These are phyloP conservation scores for Microdochium nivale DNA, from an alignment of 2,329 filamentous ascomycete genomes.

Conservation along the genomic window DNA sequence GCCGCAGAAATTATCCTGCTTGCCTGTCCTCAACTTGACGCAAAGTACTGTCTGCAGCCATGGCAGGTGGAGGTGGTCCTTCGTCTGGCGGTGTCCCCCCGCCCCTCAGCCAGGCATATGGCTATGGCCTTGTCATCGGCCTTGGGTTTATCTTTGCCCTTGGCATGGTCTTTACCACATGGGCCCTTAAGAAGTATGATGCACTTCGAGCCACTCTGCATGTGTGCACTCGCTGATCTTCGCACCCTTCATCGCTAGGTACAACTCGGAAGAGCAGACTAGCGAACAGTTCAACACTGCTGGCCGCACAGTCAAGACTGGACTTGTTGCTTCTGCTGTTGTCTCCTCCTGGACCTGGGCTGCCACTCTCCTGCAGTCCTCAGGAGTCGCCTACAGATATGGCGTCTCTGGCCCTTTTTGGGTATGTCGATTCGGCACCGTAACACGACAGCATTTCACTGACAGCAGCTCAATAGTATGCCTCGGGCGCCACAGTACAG, in stretches of 20 bases:
- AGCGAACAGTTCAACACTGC: constrained; percentile 88
- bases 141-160: constrained; percentile 65
- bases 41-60: background rate
- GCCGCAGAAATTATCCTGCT: background rate
- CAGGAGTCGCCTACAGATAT: constrained; percentile 70
- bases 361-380: constrained; percentile 68
- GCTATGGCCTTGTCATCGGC: constrained; percentile 69
- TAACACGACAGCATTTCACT: background rate
- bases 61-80: constrained; percentile 5
- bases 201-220: background rate
- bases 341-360: constrained; percentile 91
- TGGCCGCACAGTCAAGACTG: constrained; percentile 77
- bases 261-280: constrained; percentile 62
- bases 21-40: background rate
- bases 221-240: background rate
- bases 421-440: background rate
- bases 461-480: constrained; percentile 30
- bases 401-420: constrained; percentile 54
- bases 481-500: constrained; percentile 64
- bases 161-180: constrained; percentile 63
- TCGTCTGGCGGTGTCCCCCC: constrained; percentile 5
- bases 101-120: constrained; percentile 48
- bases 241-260: constrained; percentile 7
- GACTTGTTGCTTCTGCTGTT: constrained; percentile 75
- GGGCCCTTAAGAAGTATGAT: constrained; percentile 51